Base-by-base conservation (phyloP, 1,284 basidiomycete species). In the Hymenochaete sp. region DNA sequence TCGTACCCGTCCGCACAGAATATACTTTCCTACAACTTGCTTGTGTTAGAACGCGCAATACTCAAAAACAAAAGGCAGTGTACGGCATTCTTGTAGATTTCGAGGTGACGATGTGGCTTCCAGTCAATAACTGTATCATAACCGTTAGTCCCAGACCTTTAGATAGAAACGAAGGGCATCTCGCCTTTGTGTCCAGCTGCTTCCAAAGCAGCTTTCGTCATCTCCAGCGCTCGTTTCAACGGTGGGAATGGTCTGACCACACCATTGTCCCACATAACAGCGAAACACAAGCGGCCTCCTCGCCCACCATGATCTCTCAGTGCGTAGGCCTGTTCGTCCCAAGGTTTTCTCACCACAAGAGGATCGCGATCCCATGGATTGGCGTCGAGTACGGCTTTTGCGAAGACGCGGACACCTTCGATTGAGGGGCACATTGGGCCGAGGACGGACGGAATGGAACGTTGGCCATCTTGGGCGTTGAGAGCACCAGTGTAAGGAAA, bases 331-430 rank as follows among this genome's bases (percentile, higher is more conserved):
- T 60, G 54, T 41, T 68, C 62, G 41, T 62, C 59, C 75, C 75
- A 80, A 1, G 66, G 66, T 50, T 75, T 70, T 18, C 66, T 62
- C 6, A 71, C 52, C 21, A 66, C 67, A 22, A 69, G 59, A 0
- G 77, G 75, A 55, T 79, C 77, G 42, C 59, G 56, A 4, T 60
- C 54, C 77, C 77, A 79, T 0, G 74, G 75, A 47, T 67, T 55
- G 3, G 61, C 57, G 31, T 64, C 65, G 22, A 71, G 48, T 11
- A 73, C 57, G n/a, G 66, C 62, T 53, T 71, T 69, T 16, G 68
- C 66, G 60, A 76, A 79, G 13, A 68, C 54, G 46, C 65, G 62
- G 38, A 78, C 55, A n/a, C 64, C 68, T 16, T 59, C 61, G 28
- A 77, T 47, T 1, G 67, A 65, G 31, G 62, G 58, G 4, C 70